Percentiles rank a stretch among this genome's conserved stretches.
Evolutionary conservation across 2,329 filamentous ascomycete genomes (phyloP).

Genomic region (Beauveria caledonica): DNA sequence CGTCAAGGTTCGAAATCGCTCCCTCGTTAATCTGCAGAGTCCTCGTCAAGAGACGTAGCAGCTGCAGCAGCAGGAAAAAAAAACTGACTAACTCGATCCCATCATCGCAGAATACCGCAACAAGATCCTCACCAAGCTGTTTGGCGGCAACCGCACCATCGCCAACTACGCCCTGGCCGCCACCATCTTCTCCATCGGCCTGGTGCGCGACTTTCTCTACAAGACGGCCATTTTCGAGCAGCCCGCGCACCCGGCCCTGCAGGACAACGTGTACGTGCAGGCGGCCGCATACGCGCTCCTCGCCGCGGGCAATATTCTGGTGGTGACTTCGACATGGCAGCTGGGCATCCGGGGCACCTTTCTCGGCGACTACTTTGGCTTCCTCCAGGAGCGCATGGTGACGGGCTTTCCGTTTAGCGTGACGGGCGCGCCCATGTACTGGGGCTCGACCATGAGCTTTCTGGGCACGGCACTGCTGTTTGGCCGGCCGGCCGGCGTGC

Average conservation of each 20-base stretch:
- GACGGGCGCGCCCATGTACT: slow-evolving; percentile 90
- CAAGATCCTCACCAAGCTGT: slow-evolving; percentile 79
- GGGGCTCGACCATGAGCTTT: slow-evolving; percentile 88
- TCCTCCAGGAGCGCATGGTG: slow-evolving; percentile 91
- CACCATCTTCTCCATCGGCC: slow-evolving; percentile 84
- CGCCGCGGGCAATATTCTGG: slow-evolving; percentile 69
- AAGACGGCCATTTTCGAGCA: slow-evolving; percentile 70
- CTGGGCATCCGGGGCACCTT: slow-evolving; percentile 94
- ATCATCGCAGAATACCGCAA: slow-evolving; percentile 70
- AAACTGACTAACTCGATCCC: slow-evolving; percentile 14
- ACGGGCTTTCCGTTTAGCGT: slow-evolving; percentile 95
- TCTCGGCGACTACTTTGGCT: slow-evolving; percentile 96
- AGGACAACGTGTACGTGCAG: slow-evolving; percentile 44
- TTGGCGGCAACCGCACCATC: slow-evolving; percentile 64
- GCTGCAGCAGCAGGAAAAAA: no score
- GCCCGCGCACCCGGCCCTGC: slow-evolving; percentile 67
- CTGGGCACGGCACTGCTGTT: slow-evolving; percentile 76
- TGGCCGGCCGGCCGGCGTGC: slow-evolving; percentile 77
- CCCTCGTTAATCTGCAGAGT: background rate
- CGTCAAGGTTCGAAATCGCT: slow-evolving; percentile 55
- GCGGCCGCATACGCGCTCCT: slow-evolving; percentile 65
- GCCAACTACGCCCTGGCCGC: slow-evolving; percentile 87
- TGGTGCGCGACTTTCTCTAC: slow-evolving; percentile 82
- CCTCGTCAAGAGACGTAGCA: background rate
- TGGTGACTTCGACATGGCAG: slow-evolving; percentile 82